Evolutionary conservation across 1,139 yeast species (phyloP).

Genomic region (Pneumocystis murina): DNA sequence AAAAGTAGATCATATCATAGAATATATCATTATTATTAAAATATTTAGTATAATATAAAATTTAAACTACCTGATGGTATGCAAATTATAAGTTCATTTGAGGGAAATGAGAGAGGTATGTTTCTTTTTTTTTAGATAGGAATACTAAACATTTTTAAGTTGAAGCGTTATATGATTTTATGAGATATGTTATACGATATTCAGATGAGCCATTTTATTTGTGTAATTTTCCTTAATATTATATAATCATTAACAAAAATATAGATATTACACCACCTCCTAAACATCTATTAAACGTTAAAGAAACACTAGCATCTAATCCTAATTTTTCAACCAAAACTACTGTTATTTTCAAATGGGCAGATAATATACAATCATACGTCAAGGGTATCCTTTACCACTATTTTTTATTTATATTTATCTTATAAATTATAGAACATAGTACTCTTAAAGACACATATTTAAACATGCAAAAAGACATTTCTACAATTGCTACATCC

Average conservation of each 20-base stretch:
- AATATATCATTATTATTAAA: not conserved
- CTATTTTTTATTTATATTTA: not conserved
- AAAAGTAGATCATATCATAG: not conserved
- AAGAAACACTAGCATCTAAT: not conserved
- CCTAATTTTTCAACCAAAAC: not conserved
- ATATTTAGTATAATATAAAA: conserved; percentile 1
- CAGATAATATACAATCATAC: not conserved
- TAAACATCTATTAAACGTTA: not conserved
- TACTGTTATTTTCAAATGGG: not conserved
- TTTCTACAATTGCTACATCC: not conserved
- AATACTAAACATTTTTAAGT: not conserved
- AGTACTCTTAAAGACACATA: not conserved
- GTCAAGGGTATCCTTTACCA: not conserved
- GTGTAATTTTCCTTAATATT: not conserved
- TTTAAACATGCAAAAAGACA: not conserved
- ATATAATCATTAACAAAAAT: not conserved
- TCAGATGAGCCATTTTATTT: not conserved
- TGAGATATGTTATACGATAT: not conserved
- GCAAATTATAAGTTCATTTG: conserved; percentile 5
- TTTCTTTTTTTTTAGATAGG: not conserved
- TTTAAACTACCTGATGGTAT: conserved; percentile 5
- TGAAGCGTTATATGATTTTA: not conserved
- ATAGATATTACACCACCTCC: not conserved
- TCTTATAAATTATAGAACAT: not conserved
- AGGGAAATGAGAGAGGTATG: not conserved